Conservation (phyloP, 164 flowering plant genomes). For the Protea cynaroides region DNA sequence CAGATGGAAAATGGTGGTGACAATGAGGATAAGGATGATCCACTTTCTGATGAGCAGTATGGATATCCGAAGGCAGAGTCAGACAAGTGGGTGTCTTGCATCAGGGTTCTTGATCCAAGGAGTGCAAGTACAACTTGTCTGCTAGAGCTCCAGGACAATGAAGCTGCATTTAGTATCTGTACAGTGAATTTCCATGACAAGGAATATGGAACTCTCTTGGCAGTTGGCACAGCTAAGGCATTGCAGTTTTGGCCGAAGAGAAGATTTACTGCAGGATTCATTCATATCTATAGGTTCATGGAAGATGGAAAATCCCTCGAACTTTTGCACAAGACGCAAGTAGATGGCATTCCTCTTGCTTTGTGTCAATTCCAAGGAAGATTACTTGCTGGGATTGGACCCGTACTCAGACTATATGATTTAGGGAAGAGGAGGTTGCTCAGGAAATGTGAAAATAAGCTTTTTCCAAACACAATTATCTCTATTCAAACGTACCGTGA, state of each 20-base stretch:
- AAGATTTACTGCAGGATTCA: conserved; percentile 54
- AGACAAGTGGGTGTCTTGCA: conserved; percentile 95
- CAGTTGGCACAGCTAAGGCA: conserved; percentile 94
- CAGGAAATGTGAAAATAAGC: conserved; percentile 95
- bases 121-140: conserved; percentile 74
- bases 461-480: conserved; percentile 79
- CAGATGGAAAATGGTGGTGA: conserved; percentile 92
- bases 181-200: conserved; percentile 96
- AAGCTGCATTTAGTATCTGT: conserved; percentile 94
- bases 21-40: conserved; percentile 77
- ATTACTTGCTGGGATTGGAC: conserved; percentile 91
- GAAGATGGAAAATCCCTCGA: conserved; percentile 91
- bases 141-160: conserved; percentile 96
- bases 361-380: conserved; percentile 93
- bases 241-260: conserved; percentile 88
- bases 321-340: conserved; percentile 95
- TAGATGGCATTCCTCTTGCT: conserved; percentile 94
- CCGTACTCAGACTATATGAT: conserved; percentile 86
- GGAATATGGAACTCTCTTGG: conserved; percentile 92
- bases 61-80: conserved; percentile 97
- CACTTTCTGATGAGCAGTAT: conserved; percentile 94
- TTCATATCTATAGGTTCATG: conserved; percentile 88
- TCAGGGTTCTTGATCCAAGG: conserved; percentile 92
- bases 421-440: conserved; percentile 85
- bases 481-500: conserved; percentile 94